phyloP scores from a whole-genome alignment of 2,329 filamentous ascomycete species.

The Fonsecaea erecta region DNA sequence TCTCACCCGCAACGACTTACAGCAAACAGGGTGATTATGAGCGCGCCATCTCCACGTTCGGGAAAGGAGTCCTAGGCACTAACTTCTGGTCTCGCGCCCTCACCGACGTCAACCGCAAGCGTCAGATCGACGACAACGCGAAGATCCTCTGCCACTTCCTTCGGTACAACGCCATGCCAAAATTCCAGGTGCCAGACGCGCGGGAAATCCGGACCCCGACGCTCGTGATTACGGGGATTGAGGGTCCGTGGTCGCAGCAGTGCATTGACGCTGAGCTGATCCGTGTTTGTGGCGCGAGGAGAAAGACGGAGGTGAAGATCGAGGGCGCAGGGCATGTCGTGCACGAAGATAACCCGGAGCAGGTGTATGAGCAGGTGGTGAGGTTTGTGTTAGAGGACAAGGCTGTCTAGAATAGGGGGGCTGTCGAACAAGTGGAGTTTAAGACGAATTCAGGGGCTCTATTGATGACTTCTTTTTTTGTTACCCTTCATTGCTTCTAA shows the following conservation, averaged over 20 bases:
- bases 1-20: constrained; percentile 9
- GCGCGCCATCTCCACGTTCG: constrained; percentile 9
- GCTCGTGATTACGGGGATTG: constrained; percentile 20
- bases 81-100: constrained; percentile 18
- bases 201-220: constrained; percentile 12
- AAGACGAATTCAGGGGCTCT: no score
- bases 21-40: constrained; percentile 16
- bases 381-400: constrained; percentile 13
- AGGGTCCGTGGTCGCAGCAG: constrained; percentile 20
- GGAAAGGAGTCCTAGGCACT: constrained; percentile 15
- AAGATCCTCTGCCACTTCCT: constrained; percentile 18
- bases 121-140: constrained; percentile 22
- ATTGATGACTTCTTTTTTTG: no score
- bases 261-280: constrained; percentile 23
- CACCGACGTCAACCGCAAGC: constrained; percentile 12
- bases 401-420: no score
- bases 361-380: constrained; percentile 17
- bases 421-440: no score
- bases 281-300: constrained; percentile 8
- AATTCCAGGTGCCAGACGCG: constrained; percentile 6
- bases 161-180: constrained; percentile 8
- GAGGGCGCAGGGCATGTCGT: constrained; percentile 20
- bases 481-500: no score
- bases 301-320: constrained; percentile 20
- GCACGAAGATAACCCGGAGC: constrained; percentile 23